Evolutionary conservation across 768 basidiomycete species (phyloP).

Genomic region (Asterophora lycoperdoides): DNA sequence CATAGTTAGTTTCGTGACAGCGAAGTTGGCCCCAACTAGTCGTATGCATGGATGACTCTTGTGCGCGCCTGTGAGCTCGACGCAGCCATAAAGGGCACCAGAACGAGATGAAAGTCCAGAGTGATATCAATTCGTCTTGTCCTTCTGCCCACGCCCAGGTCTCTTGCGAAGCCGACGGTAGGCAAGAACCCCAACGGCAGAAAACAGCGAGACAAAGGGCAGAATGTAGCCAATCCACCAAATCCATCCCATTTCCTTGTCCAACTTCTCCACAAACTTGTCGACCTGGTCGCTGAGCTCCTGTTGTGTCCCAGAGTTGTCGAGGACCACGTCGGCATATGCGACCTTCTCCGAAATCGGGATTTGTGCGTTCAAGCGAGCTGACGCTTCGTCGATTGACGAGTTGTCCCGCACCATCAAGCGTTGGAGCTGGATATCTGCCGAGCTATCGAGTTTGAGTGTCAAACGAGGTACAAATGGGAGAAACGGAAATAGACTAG

Average conservation of each 20-base stretch:
- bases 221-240: slow-evolving; percentile 43
- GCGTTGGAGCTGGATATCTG: slow-evolving; percentile 78
- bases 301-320: slow-evolving; percentile 75
- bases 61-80: too few species aligned
- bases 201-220: slow-evolving; percentile 17
- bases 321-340: slow-evolving; percentile 85
- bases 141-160: slow-evolving; percentile 3
- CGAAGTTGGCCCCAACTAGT: too few species aligned
- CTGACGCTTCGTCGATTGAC: slow-evolving; percentile 58
- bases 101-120: background rate
- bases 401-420: slow-evolving; percentile 74
- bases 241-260: slow-evolving; percentile 46
- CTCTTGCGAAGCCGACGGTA: slow-evolving; percentile 14
- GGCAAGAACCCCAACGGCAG: slow-evolving; percentile 12
- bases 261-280: slow-evolving; percentile 39
- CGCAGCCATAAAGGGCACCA: too few species aligned
- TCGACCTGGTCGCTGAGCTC: slow-evolving; percentile 61
- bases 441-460: slow-evolving; percentile 7
- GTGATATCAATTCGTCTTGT: slow-evolving; percentile 1
- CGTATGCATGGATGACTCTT: background rate
- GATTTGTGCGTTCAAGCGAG: slow-evolving; percentile 77
- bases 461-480: background rate
- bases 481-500: background rate
- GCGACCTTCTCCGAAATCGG: slow-evolving; percentile 72
- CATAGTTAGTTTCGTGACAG: too few species aligned